Conservation (phyloP, 1,139 yeast species). For the Wickerhamomyces sp. region DNA sequence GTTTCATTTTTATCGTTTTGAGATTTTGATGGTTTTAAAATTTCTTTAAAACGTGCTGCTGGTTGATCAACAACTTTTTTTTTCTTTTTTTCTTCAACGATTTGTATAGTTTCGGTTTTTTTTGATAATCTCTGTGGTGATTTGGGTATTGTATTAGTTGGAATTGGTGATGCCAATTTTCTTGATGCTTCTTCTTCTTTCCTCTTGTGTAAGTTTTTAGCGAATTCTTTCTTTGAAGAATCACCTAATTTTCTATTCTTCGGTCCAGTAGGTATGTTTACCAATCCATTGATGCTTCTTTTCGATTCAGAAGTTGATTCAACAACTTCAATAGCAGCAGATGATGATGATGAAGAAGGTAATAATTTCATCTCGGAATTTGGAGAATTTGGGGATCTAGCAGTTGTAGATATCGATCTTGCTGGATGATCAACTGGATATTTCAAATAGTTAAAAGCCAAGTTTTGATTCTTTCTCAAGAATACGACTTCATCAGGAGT, state of each 20-base stretch:
- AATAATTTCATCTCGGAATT: background rate
- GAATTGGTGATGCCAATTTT: background rate
- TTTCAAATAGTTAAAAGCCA: conserved; percentile 15
- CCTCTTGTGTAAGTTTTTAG: background rate
- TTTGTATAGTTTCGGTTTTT: background rate
- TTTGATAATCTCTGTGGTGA: background rate
- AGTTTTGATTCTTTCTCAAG: conserved; percentile 11
- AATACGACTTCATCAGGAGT: conserved; percentile 5
- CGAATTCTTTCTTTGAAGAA: background rate
- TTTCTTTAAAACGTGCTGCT: background rate
- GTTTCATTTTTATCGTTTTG: conserved; percentile 4
- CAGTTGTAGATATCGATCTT: too few relatives aligned
- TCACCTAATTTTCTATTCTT: too few relatives aligned
- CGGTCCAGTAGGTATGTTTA: too few relatives aligned
- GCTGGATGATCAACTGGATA: conserved; percentile 14
- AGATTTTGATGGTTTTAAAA: background rate
- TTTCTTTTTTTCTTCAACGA: background rate
- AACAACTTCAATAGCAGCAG: background rate
- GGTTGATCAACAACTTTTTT: background rate
- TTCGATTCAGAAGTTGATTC: background rate
- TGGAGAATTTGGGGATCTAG: too few relatives aligned
- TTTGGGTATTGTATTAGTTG: too few relatives aligned
- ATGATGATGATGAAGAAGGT: background rate
- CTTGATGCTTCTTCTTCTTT: background rate
- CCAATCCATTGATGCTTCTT: too few relatives aligned